Percentiles rank a stretch among this genome's conserved stretches.
phyloP scores from a whole-genome alignment of 225 moss, liverwort and hornwort genomes.

The Polytrichum commune region DNA sequence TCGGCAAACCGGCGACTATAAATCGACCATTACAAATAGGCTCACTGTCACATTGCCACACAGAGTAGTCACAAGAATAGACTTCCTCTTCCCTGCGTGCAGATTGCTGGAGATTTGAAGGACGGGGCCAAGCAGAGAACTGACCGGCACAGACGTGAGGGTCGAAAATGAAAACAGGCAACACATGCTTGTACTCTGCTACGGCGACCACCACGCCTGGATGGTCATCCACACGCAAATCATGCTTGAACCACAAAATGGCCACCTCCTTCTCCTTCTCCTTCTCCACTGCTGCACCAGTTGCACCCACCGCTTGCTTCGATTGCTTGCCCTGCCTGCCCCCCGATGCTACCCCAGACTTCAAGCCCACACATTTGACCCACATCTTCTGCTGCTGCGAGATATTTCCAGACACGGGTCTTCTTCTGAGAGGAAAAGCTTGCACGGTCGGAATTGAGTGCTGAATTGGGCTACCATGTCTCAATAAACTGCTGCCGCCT shows the following conservation, averaged over 20 bases:
- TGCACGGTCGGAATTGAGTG: constrained; percentile 2
- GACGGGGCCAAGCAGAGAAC: constrained; percentile 1
- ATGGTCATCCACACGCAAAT: constrained; percentile 93
- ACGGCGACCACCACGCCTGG: constrained; percentile 69
- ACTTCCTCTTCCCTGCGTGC: no score
- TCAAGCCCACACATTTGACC: background rate
- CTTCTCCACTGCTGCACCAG: constrained; percentile 6
- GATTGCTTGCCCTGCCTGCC: background rate
- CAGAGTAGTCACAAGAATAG: no score
- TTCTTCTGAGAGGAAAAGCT: constrained; percentile 7
- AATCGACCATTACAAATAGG: background rate
- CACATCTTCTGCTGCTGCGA: background rate
- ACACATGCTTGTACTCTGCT: constrained; percentile 47
- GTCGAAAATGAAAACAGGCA: constrained; percentile 88
- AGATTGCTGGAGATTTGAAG: no score
- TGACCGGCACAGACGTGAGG: constrained; percentile 71
- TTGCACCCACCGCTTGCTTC: constrained; percentile 13
- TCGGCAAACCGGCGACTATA: background rate
- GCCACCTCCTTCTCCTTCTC: constrained; percentile 31
- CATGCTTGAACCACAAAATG: constrained; percentile 97
- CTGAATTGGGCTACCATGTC: constrained; percentile 2
- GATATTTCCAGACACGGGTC: background rate
- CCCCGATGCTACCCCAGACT: background rate
- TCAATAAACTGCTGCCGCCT: no score
- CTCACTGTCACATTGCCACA: no score